Percentiles rank a stretch among this genome's conserved stretches.
Conservation (phyloP, 2,329 filamentous ascomycete species). For the Fusarium citri region DNA sequence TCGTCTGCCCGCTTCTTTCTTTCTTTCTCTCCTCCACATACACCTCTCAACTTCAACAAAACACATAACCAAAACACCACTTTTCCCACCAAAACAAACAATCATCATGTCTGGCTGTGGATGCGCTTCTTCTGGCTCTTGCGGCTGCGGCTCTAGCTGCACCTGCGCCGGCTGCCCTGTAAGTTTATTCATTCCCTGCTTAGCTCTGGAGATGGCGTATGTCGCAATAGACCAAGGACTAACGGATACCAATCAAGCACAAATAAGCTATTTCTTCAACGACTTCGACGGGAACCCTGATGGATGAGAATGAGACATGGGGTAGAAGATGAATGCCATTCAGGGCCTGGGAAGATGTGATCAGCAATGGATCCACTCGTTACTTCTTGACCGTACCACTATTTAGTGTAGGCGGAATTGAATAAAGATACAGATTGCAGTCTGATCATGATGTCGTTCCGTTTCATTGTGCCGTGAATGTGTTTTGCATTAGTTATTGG, state of each 20-base stretch:
- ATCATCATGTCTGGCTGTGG: conserved; percentile 58
- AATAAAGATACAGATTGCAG: conserved; percentile 20
- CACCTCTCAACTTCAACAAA: conserved; percentile 11
- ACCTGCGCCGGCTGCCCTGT: conserved; percentile 58
- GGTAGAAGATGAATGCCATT: conserved; percentile 9
- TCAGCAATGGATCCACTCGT: conserved; percentile 42
- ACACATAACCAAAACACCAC: conserved; percentile 17
- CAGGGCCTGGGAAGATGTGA: conserved; percentile 12
- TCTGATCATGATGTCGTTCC: neutral
- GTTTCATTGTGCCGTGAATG: neutral
- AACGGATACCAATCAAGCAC: conserved; percentile 45
- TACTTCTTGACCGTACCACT: conserved; percentile 17
- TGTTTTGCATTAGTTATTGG: neutral
- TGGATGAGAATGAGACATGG: conserved; percentile 19
- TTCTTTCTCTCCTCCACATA: conserved; percentile 20
- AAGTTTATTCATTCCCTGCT: conserved; percentile 42
- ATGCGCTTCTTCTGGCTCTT: conserved; percentile 56
- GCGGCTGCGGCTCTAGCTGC: conserved; percentile 57
- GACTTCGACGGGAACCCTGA: conserved; percentile 43
- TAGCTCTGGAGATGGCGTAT: conserved; percentile 17
- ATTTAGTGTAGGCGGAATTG: conserved; percentile 2
- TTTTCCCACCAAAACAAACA: neutral
- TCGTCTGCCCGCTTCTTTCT: conserved; percentile 18
- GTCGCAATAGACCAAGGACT: conserved; percentile 16
- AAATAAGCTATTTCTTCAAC: conserved; percentile 41